Percentiles rank a stretch among this genome's conserved stretches.
phyloP scores from a whole-genome alignment of 768 basidiomycete species.

The Mycena maculata region DNA sequence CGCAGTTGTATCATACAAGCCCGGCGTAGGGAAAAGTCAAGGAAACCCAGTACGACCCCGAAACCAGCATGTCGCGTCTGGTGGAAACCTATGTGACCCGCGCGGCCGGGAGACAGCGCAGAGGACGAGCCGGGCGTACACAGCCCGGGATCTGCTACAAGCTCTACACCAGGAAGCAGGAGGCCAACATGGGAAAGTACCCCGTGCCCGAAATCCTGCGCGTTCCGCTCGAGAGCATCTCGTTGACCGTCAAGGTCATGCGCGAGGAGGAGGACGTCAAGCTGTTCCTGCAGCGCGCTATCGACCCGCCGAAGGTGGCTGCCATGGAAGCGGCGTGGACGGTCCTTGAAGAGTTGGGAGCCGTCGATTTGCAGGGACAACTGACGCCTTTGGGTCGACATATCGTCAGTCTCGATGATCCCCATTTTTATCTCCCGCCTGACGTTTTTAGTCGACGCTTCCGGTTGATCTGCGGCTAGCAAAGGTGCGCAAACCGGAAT shows the following conservation, averaged over 20 bases:
- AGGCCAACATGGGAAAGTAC: conserved; percentile 74
- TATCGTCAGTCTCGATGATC: conserved; percentile 58
- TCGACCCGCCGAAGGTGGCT: conserved; percentile 82
- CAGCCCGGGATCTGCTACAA: conserved; percentile 88
- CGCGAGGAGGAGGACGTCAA: conserved; percentile 83
- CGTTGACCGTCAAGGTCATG: conserved; percentile 84
- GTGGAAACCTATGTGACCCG: conserved; percentile 82
- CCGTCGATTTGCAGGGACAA: conserved; percentile 69
- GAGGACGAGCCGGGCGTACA: conserved; percentile 92
- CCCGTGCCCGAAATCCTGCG: conserved; percentile 90
- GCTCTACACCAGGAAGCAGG: conserved; percentile 81
- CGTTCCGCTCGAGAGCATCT: conserved; percentile 86
- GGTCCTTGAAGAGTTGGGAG: conserved; percentile 81
- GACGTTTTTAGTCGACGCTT: conserved; percentile 70
- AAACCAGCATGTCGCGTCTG: conserved; percentile 78
- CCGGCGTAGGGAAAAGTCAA: conserved; percentile 76
- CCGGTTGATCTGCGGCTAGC: conserved; percentile 89
- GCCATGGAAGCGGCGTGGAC: conserved; percentile 84
- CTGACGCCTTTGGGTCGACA: conserved; percentile 88
- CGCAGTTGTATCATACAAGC: background rate
- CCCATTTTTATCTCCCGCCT: conserved; percentile 2
- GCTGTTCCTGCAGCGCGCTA: conserved; percentile 77
- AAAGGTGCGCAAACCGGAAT: conserved; percentile 52
- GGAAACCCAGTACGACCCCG: conserved; percentile 80
- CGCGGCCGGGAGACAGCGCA: conserved; percentile 84